Conservation (phyloP, 805 yeast species). For the Metschnikowia bowlesiae region DNA sequence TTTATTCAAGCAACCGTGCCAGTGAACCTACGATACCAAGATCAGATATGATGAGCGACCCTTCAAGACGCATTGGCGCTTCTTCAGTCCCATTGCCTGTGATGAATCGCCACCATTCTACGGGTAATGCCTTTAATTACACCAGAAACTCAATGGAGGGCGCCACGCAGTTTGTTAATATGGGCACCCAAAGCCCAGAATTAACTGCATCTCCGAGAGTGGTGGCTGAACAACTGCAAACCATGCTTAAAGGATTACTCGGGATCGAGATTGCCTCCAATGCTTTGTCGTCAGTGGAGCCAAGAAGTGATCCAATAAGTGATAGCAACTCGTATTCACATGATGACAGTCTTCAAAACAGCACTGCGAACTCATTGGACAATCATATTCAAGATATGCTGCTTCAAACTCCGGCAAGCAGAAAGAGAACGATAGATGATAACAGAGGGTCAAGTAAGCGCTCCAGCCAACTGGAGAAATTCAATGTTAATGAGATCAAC, state of each 20-base stretch:
- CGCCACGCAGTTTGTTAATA: neutral
- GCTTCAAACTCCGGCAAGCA: constrained; percentile 9
- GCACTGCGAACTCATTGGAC: constrained; percentile 3
- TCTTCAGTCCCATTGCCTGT: neutral
- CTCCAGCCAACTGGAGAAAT: constrained; percentile 8
- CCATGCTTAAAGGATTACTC: constrained; percentile 8
- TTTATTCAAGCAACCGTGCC: neutral
- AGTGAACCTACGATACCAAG: neutral
- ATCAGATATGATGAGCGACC: neutral
- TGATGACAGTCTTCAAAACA: constrained; percentile 1
- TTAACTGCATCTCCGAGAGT: neutral
- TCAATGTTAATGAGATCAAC: constrained; percentile 9
- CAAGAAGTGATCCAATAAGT: neutral
- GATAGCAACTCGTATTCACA: neutral
- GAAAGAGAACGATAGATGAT: constrained; percentile 11
- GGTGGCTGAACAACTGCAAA: neutral
- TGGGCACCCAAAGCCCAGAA: neutral
- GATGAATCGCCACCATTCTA: neutral
- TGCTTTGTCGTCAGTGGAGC: neutral
- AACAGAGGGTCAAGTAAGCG: constrained; percentile 7
- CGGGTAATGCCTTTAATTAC: neutral
- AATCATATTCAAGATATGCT: constrained; percentile 9
- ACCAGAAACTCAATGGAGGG: neutral
- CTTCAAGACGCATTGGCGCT: neutral
- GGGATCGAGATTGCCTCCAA: constrained; percentile 1